Percentiles rank a stretch among this genome's conserved stretches.
Evolutionary conservation across 768 basidiomycete species (phyloP).

Genomic region (Termitomyces heimii): DNA sequence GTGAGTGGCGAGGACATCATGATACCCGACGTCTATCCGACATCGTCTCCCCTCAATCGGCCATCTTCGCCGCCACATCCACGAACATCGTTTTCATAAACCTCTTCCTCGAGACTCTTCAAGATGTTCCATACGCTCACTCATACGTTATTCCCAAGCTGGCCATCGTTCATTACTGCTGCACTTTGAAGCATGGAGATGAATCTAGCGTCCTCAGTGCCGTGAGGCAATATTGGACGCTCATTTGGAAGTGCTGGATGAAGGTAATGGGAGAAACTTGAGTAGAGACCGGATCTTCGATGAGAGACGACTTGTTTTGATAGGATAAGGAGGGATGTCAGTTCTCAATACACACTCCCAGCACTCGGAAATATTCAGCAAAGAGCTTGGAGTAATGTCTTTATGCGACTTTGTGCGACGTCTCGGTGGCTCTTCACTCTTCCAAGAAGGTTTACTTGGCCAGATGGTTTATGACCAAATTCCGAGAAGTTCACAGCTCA

Average conservation of each 20-base stretch:
- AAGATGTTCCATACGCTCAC: constrained; percentile 5
- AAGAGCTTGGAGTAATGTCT: constrained; percentile 73
- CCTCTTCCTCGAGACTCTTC: neutral
- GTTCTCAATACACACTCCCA: constrained; percentile 42
- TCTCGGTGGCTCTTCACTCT: constrained; percentile 85
- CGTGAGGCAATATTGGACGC: constrained; percentile 25
- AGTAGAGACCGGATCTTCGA: too few relatives aligned
- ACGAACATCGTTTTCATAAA: neutral
- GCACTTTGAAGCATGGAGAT: constrained; percentile 43
- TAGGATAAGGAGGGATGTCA: too few relatives aligned
- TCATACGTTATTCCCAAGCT: constrained; percentile 32
- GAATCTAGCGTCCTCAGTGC: constrained; percentile 36
- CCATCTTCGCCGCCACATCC: constrained; percentile 4
- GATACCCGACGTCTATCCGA: constrained; percentile 28
- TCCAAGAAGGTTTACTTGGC: constrained; percentile 69
- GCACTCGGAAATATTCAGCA: constrained; percentile 53
- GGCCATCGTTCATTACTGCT: constrained; percentile 45
- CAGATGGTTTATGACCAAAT: constrained; percentile 64
- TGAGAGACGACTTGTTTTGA: too few relatives aligned
- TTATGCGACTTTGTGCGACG: constrained; percentile 68
- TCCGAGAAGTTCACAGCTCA: constrained; percentile 74
- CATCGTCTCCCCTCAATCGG: neutral
- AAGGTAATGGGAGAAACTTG: too few relatives aligned
- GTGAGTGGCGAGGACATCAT: constrained; percentile 75
- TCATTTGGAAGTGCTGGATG: neutral